Conservation (phyloP, 306 rosid species). For the Citrullus mucosospermus region DNA sequence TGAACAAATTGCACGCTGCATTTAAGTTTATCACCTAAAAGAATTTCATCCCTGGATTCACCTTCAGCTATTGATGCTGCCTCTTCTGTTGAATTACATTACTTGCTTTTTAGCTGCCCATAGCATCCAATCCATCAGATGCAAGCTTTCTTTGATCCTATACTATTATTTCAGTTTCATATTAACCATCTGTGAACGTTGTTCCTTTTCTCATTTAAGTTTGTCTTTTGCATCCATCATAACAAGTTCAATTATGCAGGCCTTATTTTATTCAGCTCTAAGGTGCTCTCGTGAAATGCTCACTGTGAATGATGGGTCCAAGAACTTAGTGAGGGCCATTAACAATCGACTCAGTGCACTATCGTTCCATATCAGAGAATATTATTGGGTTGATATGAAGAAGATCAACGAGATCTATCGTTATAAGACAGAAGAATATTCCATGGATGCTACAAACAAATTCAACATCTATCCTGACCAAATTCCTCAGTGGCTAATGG, state of each 20-base stretch:
- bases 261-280: constrained; percentile 87
- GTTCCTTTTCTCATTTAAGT: background rate
- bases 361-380: constrained; percentile 87
- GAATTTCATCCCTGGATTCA: background rate
- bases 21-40: background rate
- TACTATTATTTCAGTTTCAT: background rate
- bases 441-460: constrained; percentile 77
- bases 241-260: constrained; percentile 30
- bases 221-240: background rate
- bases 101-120: background rate
- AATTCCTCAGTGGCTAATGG: constrained; percentile 86
- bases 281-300: constrained; percentile 82
- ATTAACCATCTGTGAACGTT: background rate
- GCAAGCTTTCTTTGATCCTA: background rate
- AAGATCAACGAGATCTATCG: constrained; percentile 89
- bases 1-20: background rate
- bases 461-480: constrained; percentile 97
- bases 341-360: constrained; percentile 82
- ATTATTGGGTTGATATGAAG: constrained; percentile 86
- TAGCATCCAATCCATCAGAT: background rate
- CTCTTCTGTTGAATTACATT: background rate
- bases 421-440: constrained; percentile 91
- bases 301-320: constrained; percentile 40
- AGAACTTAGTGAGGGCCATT: constrained; percentile 58
- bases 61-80: background rate